These are phyloP conservation scores for Rubroshorea leprosula DNA, from an alignment of 345 rosid genomes.

Conservation along the genomic window DNA sequence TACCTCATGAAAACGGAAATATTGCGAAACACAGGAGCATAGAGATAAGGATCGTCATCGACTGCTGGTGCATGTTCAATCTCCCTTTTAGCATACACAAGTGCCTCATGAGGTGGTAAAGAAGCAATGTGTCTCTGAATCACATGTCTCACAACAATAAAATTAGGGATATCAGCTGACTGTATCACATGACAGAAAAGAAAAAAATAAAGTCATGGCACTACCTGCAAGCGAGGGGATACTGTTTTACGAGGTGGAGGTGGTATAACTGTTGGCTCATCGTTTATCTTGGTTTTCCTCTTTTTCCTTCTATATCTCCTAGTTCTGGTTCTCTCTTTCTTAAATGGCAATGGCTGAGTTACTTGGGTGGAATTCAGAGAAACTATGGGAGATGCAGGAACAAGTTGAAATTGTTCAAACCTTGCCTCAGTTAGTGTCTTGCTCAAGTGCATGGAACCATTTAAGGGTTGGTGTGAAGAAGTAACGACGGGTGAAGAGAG, in stretches of 20 bases:
- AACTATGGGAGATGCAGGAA: constrained; percentile 25
- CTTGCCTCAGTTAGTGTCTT: constrained; percentile 31
- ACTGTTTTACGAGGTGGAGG: constrained; percentile 29
- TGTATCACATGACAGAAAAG: constrained; percentile 1
- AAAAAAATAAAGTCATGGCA: background rate
- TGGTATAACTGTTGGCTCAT: constrained; percentile 25
- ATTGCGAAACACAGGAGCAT: constrained; percentile 54
- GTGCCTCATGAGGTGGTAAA: constrained; percentile 55
- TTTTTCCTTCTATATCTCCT: constrained; percentile 23
- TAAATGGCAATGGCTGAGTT: constrained; percentile 2
- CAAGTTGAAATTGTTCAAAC: constrained; percentile 23
- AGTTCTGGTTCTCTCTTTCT: constrained; percentile 15
- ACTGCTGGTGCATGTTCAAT: constrained; percentile 43
- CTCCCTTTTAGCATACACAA: constrained; percentile 61
- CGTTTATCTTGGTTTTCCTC: constrained; percentile 23
- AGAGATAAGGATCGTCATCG: constrained; percentile 43
- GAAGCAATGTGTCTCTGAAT: constrained; percentile 54
- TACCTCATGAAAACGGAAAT: constrained; percentile 74
- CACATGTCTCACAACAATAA: constrained; percentile 7
- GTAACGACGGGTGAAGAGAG: constrained; percentile 23
- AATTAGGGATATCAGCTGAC: background rate
- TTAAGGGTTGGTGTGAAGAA: constrained; percentile 23
- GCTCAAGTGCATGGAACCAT: constrained; percentile 39
- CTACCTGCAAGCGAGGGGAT: constrained; percentile 47
- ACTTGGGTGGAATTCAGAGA: constrained; percentile 27